Conservation (phyloP, 805 yeast genomes). For the Ogataea paradorogensis region DNA sequence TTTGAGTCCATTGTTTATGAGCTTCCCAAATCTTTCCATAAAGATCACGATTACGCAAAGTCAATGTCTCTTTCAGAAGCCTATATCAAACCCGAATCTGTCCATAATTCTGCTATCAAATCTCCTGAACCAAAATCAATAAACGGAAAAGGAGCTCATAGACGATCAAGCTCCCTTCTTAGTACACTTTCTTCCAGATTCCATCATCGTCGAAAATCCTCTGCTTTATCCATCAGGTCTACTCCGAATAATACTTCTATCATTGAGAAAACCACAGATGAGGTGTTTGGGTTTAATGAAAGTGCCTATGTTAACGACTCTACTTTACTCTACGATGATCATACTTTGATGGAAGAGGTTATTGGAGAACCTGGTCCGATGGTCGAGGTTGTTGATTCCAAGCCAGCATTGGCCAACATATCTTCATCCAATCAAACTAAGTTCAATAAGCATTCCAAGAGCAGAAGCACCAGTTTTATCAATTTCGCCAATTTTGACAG, state of each 20-base stretch:
- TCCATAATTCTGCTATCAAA: not conserved
- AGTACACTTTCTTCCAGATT: slow-evolving; percentile 27
- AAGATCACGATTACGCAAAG: slow-evolving; percentile 18
- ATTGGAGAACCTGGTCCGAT: slow-evolving; percentile 37
- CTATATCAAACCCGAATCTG: slow-evolving; percentile 6
- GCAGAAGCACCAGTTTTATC: slow-evolving; percentile 14
- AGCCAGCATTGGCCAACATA: slow-evolving; percentile 8
- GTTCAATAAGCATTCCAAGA: slow-evolving; percentile 12
- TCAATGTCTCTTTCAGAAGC: slow-evolving; percentile 18
- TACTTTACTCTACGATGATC: slow-evolving; percentile 26
- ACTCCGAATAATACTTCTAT: slow-evolving; percentile 21
- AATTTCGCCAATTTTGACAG: slow-evolving; percentile 1
- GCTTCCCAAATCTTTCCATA: slow-evolving; percentile 30
- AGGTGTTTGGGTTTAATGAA: slow-evolving; percentile 22
- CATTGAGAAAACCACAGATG: slow-evolving; percentile 29
- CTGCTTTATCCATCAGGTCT: slow-evolving; percentile 18
- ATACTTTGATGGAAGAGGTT: slow-evolving; percentile 27
- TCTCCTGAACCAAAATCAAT: slow-evolving; percentile 2
- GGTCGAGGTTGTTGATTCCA: slow-evolving; percentile 18
- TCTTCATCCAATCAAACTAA: slow-evolving; percentile 1
- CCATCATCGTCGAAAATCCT: slow-evolving; percentile 26
- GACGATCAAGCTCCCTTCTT: slow-evolving; percentile 26
- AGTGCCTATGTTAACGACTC: slow-evolving; percentile 17
- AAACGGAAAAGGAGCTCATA: slow-evolving; percentile 11
- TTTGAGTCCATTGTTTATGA: slow-evolving; percentile 33